A percentile compares a stretch with the other conserved stretches of the same genome.
Evolutionary conservation across 2,329 filamentous ascomycete genomes (phyloP).

Genomic region (Ascochyta lentis): DNA sequence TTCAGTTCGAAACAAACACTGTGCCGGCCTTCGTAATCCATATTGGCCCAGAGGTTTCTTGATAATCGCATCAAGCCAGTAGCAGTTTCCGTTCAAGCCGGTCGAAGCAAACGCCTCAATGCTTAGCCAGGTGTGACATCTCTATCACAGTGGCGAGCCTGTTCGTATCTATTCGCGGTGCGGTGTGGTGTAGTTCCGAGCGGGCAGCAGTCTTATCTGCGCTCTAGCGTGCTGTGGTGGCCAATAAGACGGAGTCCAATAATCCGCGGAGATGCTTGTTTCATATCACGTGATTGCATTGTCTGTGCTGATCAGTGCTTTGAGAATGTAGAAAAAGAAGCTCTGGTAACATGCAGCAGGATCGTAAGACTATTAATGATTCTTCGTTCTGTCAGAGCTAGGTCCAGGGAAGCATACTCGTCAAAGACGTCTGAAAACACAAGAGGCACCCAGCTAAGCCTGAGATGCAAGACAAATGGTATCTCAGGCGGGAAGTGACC

Average conservation of each 20-base stretch:
- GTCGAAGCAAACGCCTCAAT: slow-evolving; percentile 17
- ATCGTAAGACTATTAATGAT: neutral
- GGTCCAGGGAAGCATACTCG: neutral
- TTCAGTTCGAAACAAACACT: neutral
- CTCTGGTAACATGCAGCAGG: neutral
- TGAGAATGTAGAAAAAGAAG: neutral
- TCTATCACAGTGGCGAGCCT: slow-evolving; percentile 7
- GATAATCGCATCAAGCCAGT: no score
- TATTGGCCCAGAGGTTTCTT: no score
- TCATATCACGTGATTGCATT: slow-evolving; percentile 3
- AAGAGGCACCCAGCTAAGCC: slow-evolving; percentile 1
- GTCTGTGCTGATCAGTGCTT: neutral
- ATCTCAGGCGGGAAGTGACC: slow-evolving; percentile 4
- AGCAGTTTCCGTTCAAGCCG: neutral
- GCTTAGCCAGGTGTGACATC: slow-evolving; percentile 7
- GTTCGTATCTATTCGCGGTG: slow-evolving; percentile 16
- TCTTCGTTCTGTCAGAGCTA: neutral
- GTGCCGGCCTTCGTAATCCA: no score
- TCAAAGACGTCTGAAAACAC: neutral
- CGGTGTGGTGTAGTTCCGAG: slow-evolving; percentile 7
- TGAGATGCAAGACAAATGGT: slow-evolving; percentile 6
- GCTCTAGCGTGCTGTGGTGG: neutral
- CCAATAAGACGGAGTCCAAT: slow-evolving; percentile 1
- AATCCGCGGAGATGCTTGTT: slow-evolving; percentile 16
- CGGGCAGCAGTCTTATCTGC: slow-evolving; percentile 10